Percentiles rank a stretch among this genome's conserved stretches.
Evolutionary conservation across 164 flowering plant genomes (phyloP).

Genomic region (Cinnamomum chago): DNA sequence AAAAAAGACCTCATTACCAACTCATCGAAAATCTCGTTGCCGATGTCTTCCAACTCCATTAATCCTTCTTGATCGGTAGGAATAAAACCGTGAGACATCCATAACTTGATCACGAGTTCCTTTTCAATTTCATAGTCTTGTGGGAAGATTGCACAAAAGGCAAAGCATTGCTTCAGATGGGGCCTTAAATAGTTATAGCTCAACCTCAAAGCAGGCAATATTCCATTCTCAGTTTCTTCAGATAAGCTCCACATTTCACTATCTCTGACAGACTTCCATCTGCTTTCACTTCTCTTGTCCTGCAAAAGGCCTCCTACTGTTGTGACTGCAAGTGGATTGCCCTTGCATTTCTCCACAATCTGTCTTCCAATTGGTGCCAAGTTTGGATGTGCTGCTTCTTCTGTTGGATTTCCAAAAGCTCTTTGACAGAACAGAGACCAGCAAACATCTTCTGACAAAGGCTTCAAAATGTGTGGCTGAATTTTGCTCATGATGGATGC

Average conservation of each 20-base stretch:
- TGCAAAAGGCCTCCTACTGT: neutral
- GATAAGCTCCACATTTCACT: neutral
- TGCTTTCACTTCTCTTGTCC: neutral
- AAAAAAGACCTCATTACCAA: slow-evolving; percentile 2
- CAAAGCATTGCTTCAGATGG: slow-evolving; percentile 5
- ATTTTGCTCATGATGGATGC: neutral
- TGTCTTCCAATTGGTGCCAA: neutral
- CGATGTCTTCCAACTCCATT: neutral
- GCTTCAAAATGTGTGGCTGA: neutral
- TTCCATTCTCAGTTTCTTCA: neutral
- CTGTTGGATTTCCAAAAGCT: neutral
- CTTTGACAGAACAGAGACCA: slow-evolving; percentile 3
- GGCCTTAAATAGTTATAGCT: slow-evolving; percentile 9
- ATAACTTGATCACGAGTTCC: neutral
- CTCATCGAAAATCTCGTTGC: neutral
- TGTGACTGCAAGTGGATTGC: slow-evolving; percentile 5
- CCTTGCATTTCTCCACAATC: slow-evolving; percentile 8
- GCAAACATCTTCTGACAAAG: slow-evolving; percentile 2
- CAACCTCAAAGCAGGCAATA: neutral
- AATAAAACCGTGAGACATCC: slow-evolving; percentile 10
- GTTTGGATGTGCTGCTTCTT: neutral
- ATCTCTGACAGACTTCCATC: slow-evolving; percentile 3
- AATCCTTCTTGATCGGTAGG: too few relatives aligned
- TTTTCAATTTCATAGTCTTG: neutral
- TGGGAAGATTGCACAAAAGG: slow-evolving; percentile 8